Conservation (phyloP, 768 basidiomycete genomes). For the Kwoniella pini region DNA sequence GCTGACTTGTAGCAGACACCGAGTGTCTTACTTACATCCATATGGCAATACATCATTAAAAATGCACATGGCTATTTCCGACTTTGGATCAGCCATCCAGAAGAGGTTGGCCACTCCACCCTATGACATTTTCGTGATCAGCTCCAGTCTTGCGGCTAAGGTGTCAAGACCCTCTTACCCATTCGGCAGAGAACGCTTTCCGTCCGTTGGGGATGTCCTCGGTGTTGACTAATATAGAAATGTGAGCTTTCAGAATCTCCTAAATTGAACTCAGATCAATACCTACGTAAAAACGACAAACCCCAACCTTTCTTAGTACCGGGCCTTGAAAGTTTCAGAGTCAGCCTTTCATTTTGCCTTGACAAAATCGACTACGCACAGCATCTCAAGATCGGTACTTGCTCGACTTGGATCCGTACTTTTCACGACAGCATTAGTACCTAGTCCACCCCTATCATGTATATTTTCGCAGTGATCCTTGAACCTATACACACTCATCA, state of each 20-base stretch:
- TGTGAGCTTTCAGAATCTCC: not conserved
- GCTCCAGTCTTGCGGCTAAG: too few species aligned
- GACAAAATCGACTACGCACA: slow-evolving; percentile 10
- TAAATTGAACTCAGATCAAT: not conserved
- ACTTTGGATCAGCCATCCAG: slow-evolving; percentile 24
- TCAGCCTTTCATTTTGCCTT: not conserved
- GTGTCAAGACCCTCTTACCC: too few species aligned
- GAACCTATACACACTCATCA: slow-evolving; percentile 10
- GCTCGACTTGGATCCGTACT: slow-evolving; percentile 19
- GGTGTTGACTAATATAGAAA: slow-evolving; percentile 12
- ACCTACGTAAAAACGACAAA: slow-evolving; percentile 23
- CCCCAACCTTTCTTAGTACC: slow-evolving; percentile 23
- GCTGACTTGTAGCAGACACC: not conserved
- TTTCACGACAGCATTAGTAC: slow-evolving; percentile 8
- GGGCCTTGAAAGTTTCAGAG: slow-evolving; percentile 1
- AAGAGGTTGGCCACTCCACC: slow-evolving; percentile 17
- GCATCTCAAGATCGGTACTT: slow-evolving; percentile 5
- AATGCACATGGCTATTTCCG: slow-evolving; percentile 16
- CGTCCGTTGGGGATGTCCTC: slow-evolving; percentile 23
- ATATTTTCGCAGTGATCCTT: slow-evolving; percentile 18
- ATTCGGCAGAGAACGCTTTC: slow-evolving; percentile 22
- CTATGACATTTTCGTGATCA: not conserved
- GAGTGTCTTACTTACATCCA: slow-evolving; percentile 9
- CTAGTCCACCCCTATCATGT: slow-evolving; percentile 16
- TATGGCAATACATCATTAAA: slow-evolving; percentile 24